Evolutionary conservation across 108 stramenopile species (phyloP).

Genomic region (Fragilariopsis cylindrus): DNA sequence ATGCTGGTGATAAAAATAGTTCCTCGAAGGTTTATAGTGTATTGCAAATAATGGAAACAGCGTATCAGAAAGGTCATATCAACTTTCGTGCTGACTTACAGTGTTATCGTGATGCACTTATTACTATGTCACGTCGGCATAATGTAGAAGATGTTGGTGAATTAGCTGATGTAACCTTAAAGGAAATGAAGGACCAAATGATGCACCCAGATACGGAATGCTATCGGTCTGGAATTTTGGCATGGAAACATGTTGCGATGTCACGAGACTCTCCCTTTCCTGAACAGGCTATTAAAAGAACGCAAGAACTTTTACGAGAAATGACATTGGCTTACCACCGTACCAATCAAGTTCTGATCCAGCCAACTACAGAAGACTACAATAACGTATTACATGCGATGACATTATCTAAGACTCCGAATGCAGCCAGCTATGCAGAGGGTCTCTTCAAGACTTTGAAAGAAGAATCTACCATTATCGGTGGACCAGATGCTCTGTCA

Average conservation of each 20-base stretch:
- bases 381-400: constrained; percentile 77
- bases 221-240: constrained; percentile 69
- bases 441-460: constrained; percentile 28
- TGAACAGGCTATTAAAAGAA: constrained; percentile 44
- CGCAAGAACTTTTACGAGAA: constrained; percentile 52
- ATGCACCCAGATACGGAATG: constrained; percentile 69
- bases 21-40: constrained; percentile 58
- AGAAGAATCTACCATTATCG: constrained; percentile 1
- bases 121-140: constrained; percentile 32
- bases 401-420: constrained; percentile 35
- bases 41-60: constrained; percentile 55
- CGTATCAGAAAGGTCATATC: constrained; percentile 42
- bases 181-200: constrained; percentile 60
- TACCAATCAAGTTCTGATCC: constrained; percentile 49
- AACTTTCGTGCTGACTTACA: constrained; percentile 48
- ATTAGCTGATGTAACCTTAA: constrained; percentile 49
- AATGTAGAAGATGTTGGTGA: constrained; percentile 49
- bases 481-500: constrained; percentile 26
- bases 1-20: constrained; percentile 67
- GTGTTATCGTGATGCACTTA: constrained; percentile 64
- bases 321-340: constrained; percentile 68
- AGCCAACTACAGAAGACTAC: constrained; percentile 54
- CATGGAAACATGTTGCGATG: constrained; percentile 58
- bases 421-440: constrained; percentile 29
- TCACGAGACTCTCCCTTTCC: constrained; percentile 35